Conservation (phyloP, 176 grass and related monocot genomes). For the Elaeis guineensis region DNA sequence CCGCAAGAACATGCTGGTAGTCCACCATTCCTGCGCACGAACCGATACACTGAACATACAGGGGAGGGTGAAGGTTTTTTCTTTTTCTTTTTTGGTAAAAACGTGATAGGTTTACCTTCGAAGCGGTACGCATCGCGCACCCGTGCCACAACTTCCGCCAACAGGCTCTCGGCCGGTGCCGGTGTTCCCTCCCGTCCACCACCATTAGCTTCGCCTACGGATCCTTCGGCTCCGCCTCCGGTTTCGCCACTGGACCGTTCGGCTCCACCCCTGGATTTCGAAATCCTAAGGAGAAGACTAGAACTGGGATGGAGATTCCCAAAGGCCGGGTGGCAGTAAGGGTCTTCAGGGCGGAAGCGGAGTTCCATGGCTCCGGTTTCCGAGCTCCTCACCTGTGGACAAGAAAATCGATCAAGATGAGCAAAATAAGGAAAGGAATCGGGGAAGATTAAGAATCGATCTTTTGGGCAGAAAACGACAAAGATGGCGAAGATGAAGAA, state of each 20-base stretch:
- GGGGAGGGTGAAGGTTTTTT: not conserved
- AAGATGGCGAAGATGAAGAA: too few species aligned
- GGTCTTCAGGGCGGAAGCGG: slow-evolving; percentile 77
- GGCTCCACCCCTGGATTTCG: slow-evolving; percentile 17
- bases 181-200: not conserved
- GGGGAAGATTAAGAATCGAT: too few species aligned
- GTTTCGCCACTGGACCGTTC: too few species aligned
- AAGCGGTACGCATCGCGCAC: slow-evolving; percentile 61
- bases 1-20: slow-evolving; percentile 73
- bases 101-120: slow-evolving; percentile 30
- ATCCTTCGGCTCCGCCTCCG: too few species aligned
- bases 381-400: slow-evolving; percentile 34
- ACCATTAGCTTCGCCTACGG: not conserved
- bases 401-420: not conserved
- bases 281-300: slow-evolving; percentile 54
- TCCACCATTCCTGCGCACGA: slow-evolving; percentile 61
- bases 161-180: not conserved
- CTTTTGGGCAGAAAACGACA: too few species aligned
- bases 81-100: not conserved
- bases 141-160: slow-evolving; percentile 51
- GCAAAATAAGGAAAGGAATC: too few species aligned
- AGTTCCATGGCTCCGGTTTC: slow-evolving; percentile 41
- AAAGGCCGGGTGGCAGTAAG: slow-evolving; percentile 64
- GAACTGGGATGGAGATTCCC: slow-evolving; percentile 32
- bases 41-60: not conserved